Conservation (phyloP, 768 basidiomycete species). For the Cubamyces lactineus region DNA sequence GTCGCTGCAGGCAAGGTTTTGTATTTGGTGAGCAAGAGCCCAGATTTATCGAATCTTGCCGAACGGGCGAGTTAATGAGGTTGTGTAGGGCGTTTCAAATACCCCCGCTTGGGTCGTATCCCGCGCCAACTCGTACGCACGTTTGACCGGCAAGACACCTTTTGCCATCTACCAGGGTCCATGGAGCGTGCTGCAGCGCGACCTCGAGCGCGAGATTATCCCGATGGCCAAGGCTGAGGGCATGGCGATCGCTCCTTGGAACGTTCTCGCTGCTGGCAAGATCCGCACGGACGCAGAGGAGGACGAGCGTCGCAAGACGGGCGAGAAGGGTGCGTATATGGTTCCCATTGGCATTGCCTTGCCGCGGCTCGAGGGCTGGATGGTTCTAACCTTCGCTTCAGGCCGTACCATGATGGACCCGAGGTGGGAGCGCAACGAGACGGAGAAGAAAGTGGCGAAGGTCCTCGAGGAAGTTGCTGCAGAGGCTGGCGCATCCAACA, state of each 20-base stretch:
- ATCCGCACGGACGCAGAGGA: conserved; percentile 44
- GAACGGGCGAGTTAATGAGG: background rate
- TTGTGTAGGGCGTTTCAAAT: conserved; percentile 30
- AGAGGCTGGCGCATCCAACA: conserved; percentile 43
- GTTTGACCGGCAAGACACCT: conserved; percentile 40
- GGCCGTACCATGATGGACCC: conserved; percentile 34
- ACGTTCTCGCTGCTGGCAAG: conserved; percentile 44
- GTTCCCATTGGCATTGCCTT: conserved; percentile 43
- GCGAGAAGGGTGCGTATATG: conserved; percentile 43
- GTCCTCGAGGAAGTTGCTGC: conserved; percentile 54
- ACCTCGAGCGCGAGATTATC: conserved; percentile 47
- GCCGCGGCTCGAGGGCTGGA: conserved; percentile 45
- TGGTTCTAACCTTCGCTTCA: conserved; percentile 36
- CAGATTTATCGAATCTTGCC: background rate
- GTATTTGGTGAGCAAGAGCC: conserved; percentile 31
- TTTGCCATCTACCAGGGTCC: conserved; percentile 46
- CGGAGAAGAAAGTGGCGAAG: conserved; percentile 43
- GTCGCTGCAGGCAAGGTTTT: conserved; percentile 45
- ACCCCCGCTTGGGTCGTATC: conserved; percentile 40
- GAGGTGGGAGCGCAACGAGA: conserved; percentile 48
- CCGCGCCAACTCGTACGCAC: conserved; percentile 41
- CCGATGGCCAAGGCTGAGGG: conserved; percentile 33
- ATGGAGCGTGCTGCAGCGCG: conserved; percentile 36
- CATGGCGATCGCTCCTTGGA: conserved; percentile 45
- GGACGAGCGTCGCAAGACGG: conserved; percentile 28